These are phyloP conservation scores for Ampelomyces quisqualis DNA, from an alignment of 2,329 filamentous ascomycete species.

Conservation along the genomic window DNA sequence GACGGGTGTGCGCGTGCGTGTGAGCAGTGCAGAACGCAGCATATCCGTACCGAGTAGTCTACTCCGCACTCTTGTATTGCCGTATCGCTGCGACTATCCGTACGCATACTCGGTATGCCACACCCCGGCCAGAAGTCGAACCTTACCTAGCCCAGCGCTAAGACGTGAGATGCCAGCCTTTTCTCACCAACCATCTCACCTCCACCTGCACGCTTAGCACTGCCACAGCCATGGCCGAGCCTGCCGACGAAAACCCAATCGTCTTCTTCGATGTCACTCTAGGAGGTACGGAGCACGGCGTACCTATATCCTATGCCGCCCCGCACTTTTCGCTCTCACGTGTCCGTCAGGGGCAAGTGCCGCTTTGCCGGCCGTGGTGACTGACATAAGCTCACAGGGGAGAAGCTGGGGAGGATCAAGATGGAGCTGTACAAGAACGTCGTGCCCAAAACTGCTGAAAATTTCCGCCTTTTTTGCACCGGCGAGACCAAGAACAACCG, in stretches of 20 bases:
- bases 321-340: slow-evolving; percentile 2
- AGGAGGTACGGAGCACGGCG: too few relatives aligned
- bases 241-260: slow-evolving; percentile 48
- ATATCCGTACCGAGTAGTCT: too few relatives aligned
- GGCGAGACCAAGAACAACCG: slow-evolving; percentile 80
- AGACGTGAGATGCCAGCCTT: too few relatives aligned
- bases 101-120: too few relatives aligned
- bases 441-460: slow-evolving; percentile 87
- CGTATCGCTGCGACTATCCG: too few relatives aligned
- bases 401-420: slow-evolving; percentile 42
- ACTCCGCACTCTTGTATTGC: too few relatives aligned
- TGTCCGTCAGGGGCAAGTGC: slow-evolving; percentile 4
- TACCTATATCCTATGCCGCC: too few relatives aligned
- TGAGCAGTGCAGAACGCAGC: too few relatives aligned
- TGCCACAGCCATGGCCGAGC: slow-evolving; percentile 39
- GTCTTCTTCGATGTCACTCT: slow-evolving; percentile 79
- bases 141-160: too few relatives aligned
- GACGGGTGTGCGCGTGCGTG: too few relatives aligned
- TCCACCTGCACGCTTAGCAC: slow-evolving; percentile 18
- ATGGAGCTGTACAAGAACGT: slow-evolving; percentile 77
- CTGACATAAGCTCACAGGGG: slow-evolving; percentile 34
- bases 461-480: slow-evolving; percentile 96
- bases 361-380: slow-evolving; percentile 4
- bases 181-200: too few relatives aligned
- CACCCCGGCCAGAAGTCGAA: too few relatives aligned